Percentiles rank a stretch among this genome's conserved stretches.
phyloP scores from a whole-genome alignment of 2,329 filamentous ascomycete species.

The Colletotrichum spaethianum region DNA sequence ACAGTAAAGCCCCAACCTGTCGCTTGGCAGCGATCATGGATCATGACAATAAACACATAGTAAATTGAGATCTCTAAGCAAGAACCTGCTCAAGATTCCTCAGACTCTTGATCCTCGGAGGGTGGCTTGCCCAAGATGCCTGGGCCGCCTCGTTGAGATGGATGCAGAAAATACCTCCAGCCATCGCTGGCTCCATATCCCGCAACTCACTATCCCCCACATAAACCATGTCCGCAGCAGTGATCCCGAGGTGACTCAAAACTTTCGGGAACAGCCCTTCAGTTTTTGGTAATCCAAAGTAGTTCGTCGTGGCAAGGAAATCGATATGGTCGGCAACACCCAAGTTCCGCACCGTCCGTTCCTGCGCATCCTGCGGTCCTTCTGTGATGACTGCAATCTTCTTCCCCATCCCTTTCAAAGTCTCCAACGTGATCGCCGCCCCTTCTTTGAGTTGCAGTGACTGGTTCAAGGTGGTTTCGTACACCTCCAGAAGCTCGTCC shows the following conservation, averaged over 20 bases:
- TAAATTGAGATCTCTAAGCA: too few species aligned
- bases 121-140: neutral
- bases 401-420: constrained; percentile 52
- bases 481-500: constrained; percentile 45
- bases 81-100: too few species aligned
- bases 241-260: constrained; percentile 43
- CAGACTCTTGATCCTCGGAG: neutral
- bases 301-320: constrained; percentile 51
- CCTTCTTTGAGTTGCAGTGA: constrained; percentile 55
- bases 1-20: too few species aligned
- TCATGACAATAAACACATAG: too few species aligned
- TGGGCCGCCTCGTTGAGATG: constrained; percentile 43
- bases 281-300: constrained; percentile 47
- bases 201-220: constrained; percentile 49
- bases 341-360: constrained; percentile 56
- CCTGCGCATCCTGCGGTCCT: constrained; percentile 62
- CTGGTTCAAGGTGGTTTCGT: constrained; percentile 49
- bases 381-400: constrained; percentile 62
- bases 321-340: constrained; percentile 47
- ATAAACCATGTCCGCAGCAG: constrained; percentile 46
- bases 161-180: constrained; percentile 47
- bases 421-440: constrained; percentile 51
- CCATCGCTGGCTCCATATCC: constrained; percentile 48
- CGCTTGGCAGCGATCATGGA: too few species aligned
- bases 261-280: constrained; percentile 47